These are phyloP conservation scores for Zygoascus sp. DNA, from an alignment of 1,139 yeast genomes.

Conservation along the genomic window DNA sequence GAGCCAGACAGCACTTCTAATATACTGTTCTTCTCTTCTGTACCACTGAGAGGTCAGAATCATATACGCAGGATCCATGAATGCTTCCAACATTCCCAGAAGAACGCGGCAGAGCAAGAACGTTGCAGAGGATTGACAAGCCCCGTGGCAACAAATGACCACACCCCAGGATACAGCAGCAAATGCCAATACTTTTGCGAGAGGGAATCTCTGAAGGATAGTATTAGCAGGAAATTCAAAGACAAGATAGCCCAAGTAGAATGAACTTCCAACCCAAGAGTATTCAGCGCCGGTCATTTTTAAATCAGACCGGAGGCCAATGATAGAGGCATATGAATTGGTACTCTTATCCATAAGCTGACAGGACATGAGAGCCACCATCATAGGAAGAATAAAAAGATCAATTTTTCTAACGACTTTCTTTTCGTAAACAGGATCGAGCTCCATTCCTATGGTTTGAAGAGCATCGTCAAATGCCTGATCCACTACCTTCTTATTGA, in stretches of 20 bases:
- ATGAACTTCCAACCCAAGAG: slow-evolving; percentile 54
- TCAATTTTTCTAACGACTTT: slow-evolving; percentile 51
- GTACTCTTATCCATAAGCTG: slow-evolving; percentile 66
- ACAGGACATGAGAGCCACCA: slow-evolving; percentile 51
- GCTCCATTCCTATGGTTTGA: slow-evolving; percentile 21
- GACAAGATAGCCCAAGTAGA: slow-evolving; percentile 47
- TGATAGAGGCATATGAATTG: slow-evolving; percentile 53
- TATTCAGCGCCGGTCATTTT: slow-evolving; percentile 36
- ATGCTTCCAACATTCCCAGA: slow-evolving; percentile 50
- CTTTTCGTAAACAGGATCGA: slow-evolving; percentile 31
- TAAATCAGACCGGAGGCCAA: slow-evolving; percentile 46
- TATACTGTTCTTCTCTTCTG: slow-evolving; percentile 25
- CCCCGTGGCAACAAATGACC: slow-evolving; percentile 43
- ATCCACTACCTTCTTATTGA: slow-evolving; percentile 15
- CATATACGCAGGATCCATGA: slow-evolving; percentile 23
- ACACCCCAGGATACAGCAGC: slow-evolving; percentile 46
- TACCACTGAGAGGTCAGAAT: slow-evolving; percentile 27
- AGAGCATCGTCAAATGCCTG: slow-evolving; percentile 21
- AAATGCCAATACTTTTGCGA: slow-evolving; percentile 43
- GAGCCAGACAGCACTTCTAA: slow-evolving; percentile 21
- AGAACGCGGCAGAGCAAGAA: slow-evolving; percentile 45
- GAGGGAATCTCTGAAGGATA: slow-evolving; percentile 42
- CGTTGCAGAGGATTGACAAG: slow-evolving; percentile 43
- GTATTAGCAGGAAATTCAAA: slow-evolving; percentile 50
- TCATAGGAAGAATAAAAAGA: slow-evolving; percentile 48